Evolutionary conservation across 352 stramenopile genomes (phyloP), one percentile per base, ranked within the genome.

Genomic region (Blastocystis sp.): DNA sequence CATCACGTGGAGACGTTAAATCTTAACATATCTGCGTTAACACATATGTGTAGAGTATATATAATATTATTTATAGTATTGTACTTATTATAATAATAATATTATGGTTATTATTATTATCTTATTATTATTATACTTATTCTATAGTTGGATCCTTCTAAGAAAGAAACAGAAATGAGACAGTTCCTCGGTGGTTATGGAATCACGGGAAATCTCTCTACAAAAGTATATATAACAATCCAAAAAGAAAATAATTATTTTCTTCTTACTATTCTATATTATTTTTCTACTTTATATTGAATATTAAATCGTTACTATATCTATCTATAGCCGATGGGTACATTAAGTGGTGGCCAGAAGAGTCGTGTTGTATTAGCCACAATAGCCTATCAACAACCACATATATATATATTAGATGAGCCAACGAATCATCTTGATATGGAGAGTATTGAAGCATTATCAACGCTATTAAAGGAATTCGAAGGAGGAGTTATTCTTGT

Each of bases 401-500:
- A 93, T 58, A 65, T 90, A 11, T 72, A 91, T 23, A 55, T 93
- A 4, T 72, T 94, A 40, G 84, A 94, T 58, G 84, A 94, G 62
- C 76, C 77, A 10, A 82, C 75, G 19, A 89, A 88, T 46, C 83
- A 94, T 67, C 70, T 94, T 64, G 87, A 95, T 70, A 83, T 83
- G 58, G 70, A 73, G n/a, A 80, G 72, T 48, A 80, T 86, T 24
- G 73, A 82, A 65, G 73, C 82, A 41, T 76, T 95, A 32, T 88
- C 93, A 65, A 84, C 94, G 30, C 86, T 81, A 13, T 70, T 98
- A 32, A 73, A 84, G 16, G 79, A 83, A 37, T 97, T 91, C 80
- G 88, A 88, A 58, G 89, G 91, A 40, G 87, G 83, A 62, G 85
- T 93, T 2, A 74, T 97, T 49, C 78, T 96, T 37, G 85, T 99